Evolutionary conservation across 2,329 filamentous ascomycete genomes (phyloP).

Genomic region (Pseudocercospora ulei): DNA sequence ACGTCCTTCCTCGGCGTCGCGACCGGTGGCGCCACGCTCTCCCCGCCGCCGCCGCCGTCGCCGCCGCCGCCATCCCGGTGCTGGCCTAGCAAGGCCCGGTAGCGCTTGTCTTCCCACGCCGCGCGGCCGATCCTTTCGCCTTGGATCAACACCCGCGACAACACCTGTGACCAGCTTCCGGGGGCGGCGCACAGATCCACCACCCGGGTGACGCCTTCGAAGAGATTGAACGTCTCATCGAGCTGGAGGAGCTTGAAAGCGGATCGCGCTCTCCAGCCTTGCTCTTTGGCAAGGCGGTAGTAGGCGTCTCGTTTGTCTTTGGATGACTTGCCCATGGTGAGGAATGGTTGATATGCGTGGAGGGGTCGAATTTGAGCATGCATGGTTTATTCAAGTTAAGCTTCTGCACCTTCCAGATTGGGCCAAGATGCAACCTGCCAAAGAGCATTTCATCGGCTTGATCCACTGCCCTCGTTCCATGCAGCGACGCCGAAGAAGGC

Average conservation of each 20-base stretch:
- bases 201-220: slow-evolving; percentile 78
- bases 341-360: neutral
- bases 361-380: neutral
- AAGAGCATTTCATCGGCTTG: too few species aligned
- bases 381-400: too few species aligned
- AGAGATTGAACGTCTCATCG: slow-evolving; percentile 91
- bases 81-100: slow-evolving; percentile 41
- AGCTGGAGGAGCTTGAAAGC: slow-evolving; percentile 96
- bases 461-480: too few species aligned
- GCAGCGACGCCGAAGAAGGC: too few species aligned
- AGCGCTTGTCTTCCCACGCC: slow-evolving; percentile 78
- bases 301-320: slow-evolving; percentile 99
- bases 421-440: too few species aligned
- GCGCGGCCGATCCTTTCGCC: slow-evolving; percentile 79
- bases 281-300: slow-evolving; percentile 94
- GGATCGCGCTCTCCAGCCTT: slow-evolving; percentile 92
- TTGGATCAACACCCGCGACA: slow-evolving; percentile 86
- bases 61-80: too few species aligned
- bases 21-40: slow-evolving; percentile 1
- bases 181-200: slow-evolving; percentile 94
- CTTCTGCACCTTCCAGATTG: too few species aligned
- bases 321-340: slow-evolving; percentile 60
- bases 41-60: too few species aligned
- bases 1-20: slow-evolving; percentile 46
- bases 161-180: slow-evolving; percentile 93